Percentiles rank a stretch among this genome's conserved stretches.
phyloP scores from a whole-genome alignment of 345 rosid species.

The Gossypium australe region DNA sequence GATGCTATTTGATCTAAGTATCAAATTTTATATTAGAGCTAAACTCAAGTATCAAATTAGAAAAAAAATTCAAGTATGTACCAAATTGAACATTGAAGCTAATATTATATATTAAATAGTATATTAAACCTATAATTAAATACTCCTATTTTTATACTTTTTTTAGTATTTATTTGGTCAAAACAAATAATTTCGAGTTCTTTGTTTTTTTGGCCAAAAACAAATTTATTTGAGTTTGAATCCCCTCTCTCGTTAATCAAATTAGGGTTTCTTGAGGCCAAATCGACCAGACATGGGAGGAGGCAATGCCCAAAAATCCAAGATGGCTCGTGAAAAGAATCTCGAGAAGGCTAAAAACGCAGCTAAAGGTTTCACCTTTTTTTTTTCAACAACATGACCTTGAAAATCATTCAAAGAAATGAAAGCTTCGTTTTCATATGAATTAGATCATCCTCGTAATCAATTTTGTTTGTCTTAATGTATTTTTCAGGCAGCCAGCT shows the following conservation, averaged over 20 bases:
- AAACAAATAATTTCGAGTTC: too few species aligned
- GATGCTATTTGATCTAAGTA: too few species aligned
- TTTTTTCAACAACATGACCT: neutral
- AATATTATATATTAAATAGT: too few species aligned
- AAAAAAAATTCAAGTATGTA: too few species aligned
- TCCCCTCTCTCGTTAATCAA: neutral
- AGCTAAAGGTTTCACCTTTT: conserved; percentile 24
- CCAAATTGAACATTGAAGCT: too few species aligned
- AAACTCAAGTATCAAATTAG: too few species aligned
- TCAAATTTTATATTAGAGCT: too few species aligned
- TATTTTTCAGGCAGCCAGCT: conserved; percentile 46
- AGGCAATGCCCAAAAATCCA: conserved; percentile 50
- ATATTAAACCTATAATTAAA: too few species aligned
- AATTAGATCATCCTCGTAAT: neutral
- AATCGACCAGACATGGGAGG: conserved; percentile 35
- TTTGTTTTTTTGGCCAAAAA: neutral
- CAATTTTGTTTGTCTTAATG: neutral
- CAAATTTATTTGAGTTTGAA: neutral
- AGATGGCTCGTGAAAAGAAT: conserved; percentile 50
- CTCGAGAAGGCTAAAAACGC: conserved; percentile 38
- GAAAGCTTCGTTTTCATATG: neutral
- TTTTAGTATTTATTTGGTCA: neutral
- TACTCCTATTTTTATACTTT: too few species aligned
- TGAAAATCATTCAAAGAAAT: neutral
- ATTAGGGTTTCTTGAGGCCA: conserved; percentile 5